Percentiles rank a stretch among this genome's conserved stretches.
Conservation (phyloP, 2,329 filamentous ascomycete species). For the Paracorniculantispora psalliotae region DNA sequence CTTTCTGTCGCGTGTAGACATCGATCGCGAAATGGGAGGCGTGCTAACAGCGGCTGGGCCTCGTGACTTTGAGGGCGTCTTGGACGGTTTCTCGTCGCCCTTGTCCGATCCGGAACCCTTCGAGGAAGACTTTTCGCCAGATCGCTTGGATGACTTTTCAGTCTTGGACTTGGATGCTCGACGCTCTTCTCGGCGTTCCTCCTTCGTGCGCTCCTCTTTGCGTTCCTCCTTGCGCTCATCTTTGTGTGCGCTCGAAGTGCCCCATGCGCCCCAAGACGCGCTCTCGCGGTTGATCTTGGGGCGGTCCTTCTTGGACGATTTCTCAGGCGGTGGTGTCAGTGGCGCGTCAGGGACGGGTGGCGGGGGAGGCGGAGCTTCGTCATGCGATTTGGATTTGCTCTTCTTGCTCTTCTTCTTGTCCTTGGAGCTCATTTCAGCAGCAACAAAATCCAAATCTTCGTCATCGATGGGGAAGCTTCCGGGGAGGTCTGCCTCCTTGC, state of each 20-base stretch:
- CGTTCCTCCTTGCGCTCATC: constrained; percentile 31
- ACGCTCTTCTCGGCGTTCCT: constrained; percentile 42
- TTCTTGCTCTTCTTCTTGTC: constrained; percentile 39
- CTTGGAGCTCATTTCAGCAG: constrained; percentile 21
- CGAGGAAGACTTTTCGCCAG: constrained; percentile 55
- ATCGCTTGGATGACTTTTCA: constrained; percentile 55
- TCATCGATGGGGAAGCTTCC: constrained; percentile 55
- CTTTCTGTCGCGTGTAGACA: constrained; percentile 62
- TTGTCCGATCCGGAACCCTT: constrained; percentile 67
- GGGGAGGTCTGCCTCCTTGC: constrained; percentile 37
- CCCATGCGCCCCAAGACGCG: constrained; percentile 69
- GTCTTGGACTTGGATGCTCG: constrained; percentile 58
- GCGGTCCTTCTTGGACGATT: constrained; percentile 68
- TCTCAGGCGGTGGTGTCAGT: constrained; percentile 49
- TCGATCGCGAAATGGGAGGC: constrained; percentile 62
- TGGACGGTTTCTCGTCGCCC: constrained; percentile 58
- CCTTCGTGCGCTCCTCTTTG: constrained; percentile 9
- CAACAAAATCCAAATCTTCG: constrained; percentile 32
- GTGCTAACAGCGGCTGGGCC: constrained; percentile 62
- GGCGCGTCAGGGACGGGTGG: constrained; percentile 43
- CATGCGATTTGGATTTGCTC: constrained; percentile 34
- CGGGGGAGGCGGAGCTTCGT: constrained; percentile 23
- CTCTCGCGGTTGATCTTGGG: constrained; percentile 69
- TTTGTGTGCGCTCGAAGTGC: constrained; percentile 43
- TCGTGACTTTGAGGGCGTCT: constrained; percentile 57